Evolutionary conservation across 225 moss, liverwort and hornwort species (phyloP).

Genomic region (Physcomitrium patens): DNA sequence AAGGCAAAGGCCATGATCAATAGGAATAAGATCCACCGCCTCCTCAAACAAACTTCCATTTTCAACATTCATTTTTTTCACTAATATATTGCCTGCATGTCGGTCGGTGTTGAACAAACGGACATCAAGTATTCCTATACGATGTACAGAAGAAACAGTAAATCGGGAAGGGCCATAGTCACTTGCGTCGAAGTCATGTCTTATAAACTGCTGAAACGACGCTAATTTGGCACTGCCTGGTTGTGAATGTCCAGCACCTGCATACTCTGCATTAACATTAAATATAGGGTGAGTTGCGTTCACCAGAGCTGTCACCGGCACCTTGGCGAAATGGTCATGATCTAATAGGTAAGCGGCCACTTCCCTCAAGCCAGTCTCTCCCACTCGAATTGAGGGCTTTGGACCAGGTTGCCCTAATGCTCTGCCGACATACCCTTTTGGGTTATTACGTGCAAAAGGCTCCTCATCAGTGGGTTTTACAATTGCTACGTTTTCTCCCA

Average conservation of each 20-base stretch:
- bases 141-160: slow-evolving; percentile 80
- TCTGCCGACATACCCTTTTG: slow-evolving; percentile 85
- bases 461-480: slow-evolving; percentile 97
- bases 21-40: slow-evolving; percentile 74
- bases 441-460: slow-evolving; percentile 95
- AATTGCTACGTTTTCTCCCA: slow-evolving; percentile 73
- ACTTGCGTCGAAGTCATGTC: slow-evolving; percentile 85
- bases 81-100: slow-evolving; percentile 88
- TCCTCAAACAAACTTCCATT: slow-evolving; percentile 62
- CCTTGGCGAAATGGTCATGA: slow-evolving; percentile 81
- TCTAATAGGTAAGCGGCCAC: slow-evolving; percentile 93
- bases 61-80: slow-evolving; percentile 68
- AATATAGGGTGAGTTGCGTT: slow-evolving; percentile 81
- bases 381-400: slow-evolving; percentile 91
- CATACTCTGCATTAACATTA: slow-evolving; percentile 66
- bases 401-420: slow-evolving; percentile 80
- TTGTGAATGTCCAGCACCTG: slow-evolving; percentile 25
- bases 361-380: slow-evolving; percentile 93
- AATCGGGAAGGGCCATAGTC: slow-evolving; percentile 85
- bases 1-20: slow-evolving; percentile 89
- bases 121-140: slow-evolving; percentile 88
- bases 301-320: slow-evolving; percentile 81
- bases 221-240: slow-evolving; percentile 71
- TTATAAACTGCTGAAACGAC: slow-evolving; percentile 86
- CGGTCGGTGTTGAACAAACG: slow-evolving; percentile 90